A percentile compares a stretch with the other conserved stretches of the same genome.
Conservation (phyloP, 2,329 filamentous ascomycete genomes). For the Thielaviopsis populi region DNA sequence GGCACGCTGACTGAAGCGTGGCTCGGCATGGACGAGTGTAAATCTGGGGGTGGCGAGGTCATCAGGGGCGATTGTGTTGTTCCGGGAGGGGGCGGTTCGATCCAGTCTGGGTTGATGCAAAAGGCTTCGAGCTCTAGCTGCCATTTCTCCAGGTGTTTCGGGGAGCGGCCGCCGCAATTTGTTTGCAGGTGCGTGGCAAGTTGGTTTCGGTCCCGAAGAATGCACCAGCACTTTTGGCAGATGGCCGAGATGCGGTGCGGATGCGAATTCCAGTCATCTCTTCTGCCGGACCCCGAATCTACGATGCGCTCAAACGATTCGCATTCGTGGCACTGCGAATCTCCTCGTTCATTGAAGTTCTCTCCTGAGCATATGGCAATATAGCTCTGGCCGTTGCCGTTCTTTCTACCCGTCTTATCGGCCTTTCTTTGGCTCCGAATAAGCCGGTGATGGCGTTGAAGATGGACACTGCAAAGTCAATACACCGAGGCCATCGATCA, state of each 20-base stretch:
- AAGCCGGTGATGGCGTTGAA: slow-evolving; percentile 15
- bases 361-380: slow-evolving; percentile 16
- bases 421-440: slow-evolving; percentile 14
- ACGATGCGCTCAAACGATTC: slow-evolving; percentile 12
- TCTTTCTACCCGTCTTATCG: slow-evolving; percentile 15
- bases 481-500: background rate
- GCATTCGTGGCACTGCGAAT: slow-evolving; percentile 15
- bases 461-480: slow-evolving; percentile 9
- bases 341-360: slow-evolving; percentile 16
- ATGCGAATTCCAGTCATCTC: slow-evolving; percentile 2
- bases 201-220: slow-evolving; percentile 9
- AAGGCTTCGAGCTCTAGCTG: slow-evolving; percentile 14
- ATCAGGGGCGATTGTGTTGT: slow-evolving; percentile 3
- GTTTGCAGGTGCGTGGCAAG: slow-evolving; percentile 8
- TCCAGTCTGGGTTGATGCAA: slow-evolving; percentile 14
- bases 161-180: slow-evolving; percentile 14
- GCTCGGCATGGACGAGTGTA: background rate
- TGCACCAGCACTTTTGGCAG: slow-evolving; percentile 16
- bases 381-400: slow-evolving; percentile 16
- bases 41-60: slow-evolving; percentile 4
- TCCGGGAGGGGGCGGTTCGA: slow-evolving; percentile 1
- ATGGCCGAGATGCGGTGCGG: slow-evolving; percentile 15
- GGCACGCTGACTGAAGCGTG: background rate
- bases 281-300: background rate
- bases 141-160: slow-evolving; percentile 16